Base-by-base conservation (phyloP, 768 basidiomycete species). In the Coprinopsis strossmayeri region DNA sequence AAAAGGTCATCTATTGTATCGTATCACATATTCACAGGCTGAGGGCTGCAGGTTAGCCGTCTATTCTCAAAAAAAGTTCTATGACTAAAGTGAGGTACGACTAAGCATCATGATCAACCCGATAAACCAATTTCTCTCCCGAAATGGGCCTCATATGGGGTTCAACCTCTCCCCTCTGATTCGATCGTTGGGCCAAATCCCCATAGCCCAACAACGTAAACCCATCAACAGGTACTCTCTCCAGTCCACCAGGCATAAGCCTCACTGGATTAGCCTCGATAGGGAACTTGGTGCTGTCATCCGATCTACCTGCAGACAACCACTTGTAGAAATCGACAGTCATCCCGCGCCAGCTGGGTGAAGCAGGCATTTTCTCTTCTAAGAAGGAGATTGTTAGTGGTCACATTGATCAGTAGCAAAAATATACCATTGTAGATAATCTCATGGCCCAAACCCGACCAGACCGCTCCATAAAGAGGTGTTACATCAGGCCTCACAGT, bases 361-460 rank as follows among this genome's bases (percentile, higher is more conserved):
- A 64, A n/a, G n/a, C n/a, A n/a, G n/a, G n/a, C n/a, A n/a, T n/a
- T n/a, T n/a, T n/a, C n/a, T n/a, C n/a, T n/a, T n/a, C n/a, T n/a
- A n/a, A n/a, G n/a, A n/a, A n/a, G n/a, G n/a, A n/a, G n/a, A n/a
- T 48, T 15, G 32, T 10, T 12, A 27, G 28, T 11, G 12, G 18
- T 2, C 13, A 37, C 60, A n/a, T n/a, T n/a, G n/a, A n/a, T n/a
- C n/a, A n/a, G 21, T 7, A 32, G 15, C 9, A 32, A 15, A 32
- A 32, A 15, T 17, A 38, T 50, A 62, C 67, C 53, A 41, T 64
- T 65, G 35, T 64, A 66, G 0, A 49, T 3, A 25, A 68, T 55
- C 27, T 66, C 64, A 46, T 65, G 57, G 7, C 65, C 66, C 18
- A 69, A 56, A 12, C 65, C 66, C 15, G 50, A 52, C 65, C 67